Evolutionary conservation across 331 rosid genomes (phyloP).

Genomic region (Erythrophleum ivorense): DNA sequence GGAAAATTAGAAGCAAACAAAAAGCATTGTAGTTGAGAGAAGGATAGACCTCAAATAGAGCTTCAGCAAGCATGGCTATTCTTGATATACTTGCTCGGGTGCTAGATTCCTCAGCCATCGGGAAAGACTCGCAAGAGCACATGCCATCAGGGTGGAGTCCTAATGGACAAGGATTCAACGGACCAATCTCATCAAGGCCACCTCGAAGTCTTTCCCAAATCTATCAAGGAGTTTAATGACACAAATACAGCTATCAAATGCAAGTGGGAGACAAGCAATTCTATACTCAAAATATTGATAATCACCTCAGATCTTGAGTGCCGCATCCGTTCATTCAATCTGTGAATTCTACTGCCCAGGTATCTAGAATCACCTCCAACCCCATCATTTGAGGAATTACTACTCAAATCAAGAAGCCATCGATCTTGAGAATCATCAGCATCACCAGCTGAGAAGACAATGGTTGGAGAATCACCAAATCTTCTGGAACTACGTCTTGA

Average conservation of each 20-base stretch:
- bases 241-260: constrained; percentile 32
- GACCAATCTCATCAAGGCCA: constrained; percentile 75
- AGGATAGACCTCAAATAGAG: constrained; percentile 62
- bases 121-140: constrained; percentile 60
- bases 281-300: constrained; percentile 32
- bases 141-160: constrained; percentile 82
- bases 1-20: constrained; percentile 7
- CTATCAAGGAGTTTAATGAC: constrained; percentile 45
- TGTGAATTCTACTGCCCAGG: constrained; percentile 67
- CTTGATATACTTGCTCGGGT: constrained; percentile 68
- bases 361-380: constrained; percentile 62
- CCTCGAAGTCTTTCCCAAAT: constrained; percentile 95
- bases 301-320: constrained; percentile 97
- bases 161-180: constrained; percentile 72
- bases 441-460: constrained; percentile 71
- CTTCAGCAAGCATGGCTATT: constrained; percentile 72
- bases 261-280: constrained; percentile 43
- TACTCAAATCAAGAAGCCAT: constrained; percentile 93
- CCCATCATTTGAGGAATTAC: constrained; percentile 69
- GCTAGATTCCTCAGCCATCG: constrained; percentile 58
- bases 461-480: constrained; percentile 77
- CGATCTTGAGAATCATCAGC: constrained; percentile 78
- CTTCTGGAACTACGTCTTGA: constrained; percentile 89
- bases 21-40: constrained; percentile 29
- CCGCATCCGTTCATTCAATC: constrained; percentile 64